phyloP scores from a whole-genome alignment of 164 flowering plant species.

The Piper longum region DNA sequence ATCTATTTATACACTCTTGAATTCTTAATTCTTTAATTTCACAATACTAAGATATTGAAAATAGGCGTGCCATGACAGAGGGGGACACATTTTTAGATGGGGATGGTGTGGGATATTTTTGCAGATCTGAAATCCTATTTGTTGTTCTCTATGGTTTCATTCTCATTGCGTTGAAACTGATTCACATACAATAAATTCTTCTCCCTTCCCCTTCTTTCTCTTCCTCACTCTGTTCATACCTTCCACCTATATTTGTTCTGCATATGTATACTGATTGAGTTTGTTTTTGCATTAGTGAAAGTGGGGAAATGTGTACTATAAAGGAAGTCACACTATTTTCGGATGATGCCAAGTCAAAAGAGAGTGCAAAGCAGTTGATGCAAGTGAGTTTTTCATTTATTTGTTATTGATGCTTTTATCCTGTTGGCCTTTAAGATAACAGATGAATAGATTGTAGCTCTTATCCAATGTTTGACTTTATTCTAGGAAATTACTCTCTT shows the following conservation, averaged over 20 bases:
- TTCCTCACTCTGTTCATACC: neutral
- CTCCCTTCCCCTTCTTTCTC: neutral
- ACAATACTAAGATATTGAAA: neutral
- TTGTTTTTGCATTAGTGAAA: slow-evolving; percentile 41
- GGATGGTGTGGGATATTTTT: too few species aligned
- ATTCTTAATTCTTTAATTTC: neutral
- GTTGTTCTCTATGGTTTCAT: too few species aligned
- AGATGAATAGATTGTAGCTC: too few species aligned
- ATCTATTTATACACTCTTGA: neutral
- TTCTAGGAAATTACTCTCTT: slow-evolving; percentile 64
- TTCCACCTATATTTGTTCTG: neutral
- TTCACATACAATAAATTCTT: neutral
- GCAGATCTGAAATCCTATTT: too few species aligned
- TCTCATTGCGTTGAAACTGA: too few species aligned
- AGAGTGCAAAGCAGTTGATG: slow-evolving; percentile 85
- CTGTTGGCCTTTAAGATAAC: neutral
- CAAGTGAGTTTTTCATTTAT: slow-evolving; percentile 38
- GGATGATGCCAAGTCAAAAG: slow-evolving; percentile 92
- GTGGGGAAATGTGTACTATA: slow-evolving; percentile 98
- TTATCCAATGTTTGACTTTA: too few species aligned
- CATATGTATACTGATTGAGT: neutral
- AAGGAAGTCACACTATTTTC: slow-evolving; percentile 85
- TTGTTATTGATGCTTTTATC: neutral
- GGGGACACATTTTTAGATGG: too few species aligned
- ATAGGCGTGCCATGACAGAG: too few species aligned